phyloP scores from a whole-genome alignment of 1,139 yeast species.

The Saccharomyces hybrid region DNA sequence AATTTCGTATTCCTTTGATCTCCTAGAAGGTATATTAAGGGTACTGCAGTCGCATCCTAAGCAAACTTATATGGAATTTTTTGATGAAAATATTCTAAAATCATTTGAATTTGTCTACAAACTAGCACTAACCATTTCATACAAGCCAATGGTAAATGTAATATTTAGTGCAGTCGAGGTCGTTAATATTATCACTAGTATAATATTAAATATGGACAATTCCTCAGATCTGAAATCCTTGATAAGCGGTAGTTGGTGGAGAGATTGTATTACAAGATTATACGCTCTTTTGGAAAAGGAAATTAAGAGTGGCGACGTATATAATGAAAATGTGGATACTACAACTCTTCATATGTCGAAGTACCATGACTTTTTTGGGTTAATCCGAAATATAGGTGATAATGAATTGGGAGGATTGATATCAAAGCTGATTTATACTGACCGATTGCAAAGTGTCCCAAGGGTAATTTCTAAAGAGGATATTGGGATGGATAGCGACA shows the following conservation, averaged over 20 bases:
- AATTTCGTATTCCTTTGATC: constrained; percentile 46
- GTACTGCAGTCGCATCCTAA: constrained; percentile 18
- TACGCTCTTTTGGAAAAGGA: constrained; percentile 18
- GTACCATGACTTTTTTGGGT: constrained; percentile 20
- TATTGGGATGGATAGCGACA: constrained; percentile 6
- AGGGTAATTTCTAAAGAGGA: constrained; percentile 25
- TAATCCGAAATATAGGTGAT: constrained; percentile 25
- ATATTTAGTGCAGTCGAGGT: constrained; percentile 23
- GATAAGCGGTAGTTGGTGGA: constrained; percentile 25
- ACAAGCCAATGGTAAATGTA: constrained; percentile 24
- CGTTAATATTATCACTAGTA: constrained; percentile 19
- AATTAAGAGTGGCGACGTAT: constrained; percentile 12
- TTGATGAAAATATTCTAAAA: constrained; percentile 15
- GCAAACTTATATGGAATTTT: constrained; percentile 12
- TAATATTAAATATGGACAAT: constrained; percentile 6
- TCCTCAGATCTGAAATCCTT: background rate
- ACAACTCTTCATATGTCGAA: constrained; percentile 10
- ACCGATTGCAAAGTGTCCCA: constrained; percentile 21
- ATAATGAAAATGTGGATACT: constrained; percentile 9
- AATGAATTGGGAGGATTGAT: constrained; percentile 19
- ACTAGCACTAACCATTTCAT: constrained; percentile 26
- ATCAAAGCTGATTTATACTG: constrained; percentile 17
- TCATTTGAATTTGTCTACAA: constrained; percentile 22
- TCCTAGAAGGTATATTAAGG: constrained; percentile 39
- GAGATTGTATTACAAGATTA: constrained; percentile 18